A percentile compares a stretch with the other conserved stretches of the same genome.
Conservation (phyloP, 106 monocot species). For the Dioscorea dumetorum region DNA sequence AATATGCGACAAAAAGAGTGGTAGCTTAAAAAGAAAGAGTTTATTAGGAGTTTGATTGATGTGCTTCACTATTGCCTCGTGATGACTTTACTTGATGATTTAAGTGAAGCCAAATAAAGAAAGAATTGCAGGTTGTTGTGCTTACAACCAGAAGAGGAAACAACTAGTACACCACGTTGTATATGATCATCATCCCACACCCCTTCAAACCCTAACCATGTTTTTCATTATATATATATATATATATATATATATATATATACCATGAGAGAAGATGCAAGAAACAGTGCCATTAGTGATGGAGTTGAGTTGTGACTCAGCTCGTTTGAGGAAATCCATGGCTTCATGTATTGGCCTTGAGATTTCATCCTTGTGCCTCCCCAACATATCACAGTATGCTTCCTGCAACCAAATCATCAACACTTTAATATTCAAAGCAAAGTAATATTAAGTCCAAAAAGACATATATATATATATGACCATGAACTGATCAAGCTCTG, state of each 20-base stretch:
- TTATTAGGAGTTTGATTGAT: not conserved
- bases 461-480: slow-evolving; percentile 11
- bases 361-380: slow-evolving; percentile 68
- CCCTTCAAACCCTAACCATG: no score
- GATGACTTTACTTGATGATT: no score
- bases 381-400: slow-evolving; percentile 67
- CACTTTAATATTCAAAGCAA: not conserved
- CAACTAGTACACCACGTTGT: no score
- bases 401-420: slow-evolving; percentile 26
- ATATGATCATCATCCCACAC: no score
- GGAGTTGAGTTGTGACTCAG: slow-evolving; percentile 56
- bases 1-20: no score
- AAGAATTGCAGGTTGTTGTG: not conserved
- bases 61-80: not conserved
- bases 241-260: no score
- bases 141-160: no score
- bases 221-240: no score
- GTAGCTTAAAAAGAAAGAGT: no score
- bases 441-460: no score
- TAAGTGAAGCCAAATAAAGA: not conserved
- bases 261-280: slow-evolving; percentile 46
- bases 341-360: slow-evolving; percentile 61
- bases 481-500: slow-evolving; percentile 99
- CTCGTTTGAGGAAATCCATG: slow-evolving; percentile 58
- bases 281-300: slow-evolving; percentile 37